These are phyloP conservation scores for Parietichytrium sp. DNA, from an alignment of 108 stramenopile species.

Conservation along the genomic window DNA sequence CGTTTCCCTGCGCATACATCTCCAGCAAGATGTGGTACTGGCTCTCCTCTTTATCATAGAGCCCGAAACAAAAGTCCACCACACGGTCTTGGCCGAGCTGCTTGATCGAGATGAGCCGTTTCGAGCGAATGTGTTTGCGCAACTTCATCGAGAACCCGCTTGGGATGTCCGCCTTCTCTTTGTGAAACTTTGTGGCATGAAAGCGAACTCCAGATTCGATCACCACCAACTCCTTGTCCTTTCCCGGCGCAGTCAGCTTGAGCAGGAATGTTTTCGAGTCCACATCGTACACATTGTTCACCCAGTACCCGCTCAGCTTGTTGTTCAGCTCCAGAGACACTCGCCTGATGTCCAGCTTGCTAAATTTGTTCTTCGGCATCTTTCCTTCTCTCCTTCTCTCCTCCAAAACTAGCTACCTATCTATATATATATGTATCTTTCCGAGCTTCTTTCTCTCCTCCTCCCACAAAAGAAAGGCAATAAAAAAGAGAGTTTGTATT, in stretches of 20 bases:
- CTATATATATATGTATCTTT: too few relatives aligned
- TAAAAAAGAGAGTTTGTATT: too few relatives aligned
- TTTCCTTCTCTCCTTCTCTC: not conserved
- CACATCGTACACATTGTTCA: slow-evolving; percentile 58
- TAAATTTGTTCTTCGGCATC: slow-evolving; percentile 56
- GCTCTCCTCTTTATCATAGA: slow-evolving; percentile 60
- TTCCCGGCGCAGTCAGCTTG: slow-evolving; percentile 51
- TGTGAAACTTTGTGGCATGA: slow-evolving; percentile 71
- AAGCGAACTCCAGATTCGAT: slow-evolving; percentile 93
- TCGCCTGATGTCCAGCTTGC: slow-evolving; percentile 54
- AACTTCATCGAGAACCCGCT: slow-evolving; percentile 88
- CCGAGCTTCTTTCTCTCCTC: too few relatives aligned
- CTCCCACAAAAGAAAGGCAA: too few relatives aligned
- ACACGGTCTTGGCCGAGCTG: slow-evolving; percentile 94
- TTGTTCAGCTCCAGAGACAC: slow-evolving; percentile 57
- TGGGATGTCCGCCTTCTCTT: slow-evolving; percentile 67
- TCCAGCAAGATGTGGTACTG: slow-evolving; percentile 83
- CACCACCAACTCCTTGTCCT: slow-evolving; percentile 62
- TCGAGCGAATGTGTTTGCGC: slow-evolving; percentile 86
- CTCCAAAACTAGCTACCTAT: too few relatives aligned
- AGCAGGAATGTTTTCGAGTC: slow-evolving; percentile 53
- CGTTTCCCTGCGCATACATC: slow-evolving; percentile 85
- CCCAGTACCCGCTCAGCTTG: slow-evolving; percentile 47
- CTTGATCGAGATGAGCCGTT: slow-evolving; percentile 78
- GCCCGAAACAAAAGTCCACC: slow-evolving; percentile 84